These are phyloP conservation scores for Blastobotrys muscicola DNA, from an alignment of 805 yeast species.

Conservation along the genomic window DNA sequence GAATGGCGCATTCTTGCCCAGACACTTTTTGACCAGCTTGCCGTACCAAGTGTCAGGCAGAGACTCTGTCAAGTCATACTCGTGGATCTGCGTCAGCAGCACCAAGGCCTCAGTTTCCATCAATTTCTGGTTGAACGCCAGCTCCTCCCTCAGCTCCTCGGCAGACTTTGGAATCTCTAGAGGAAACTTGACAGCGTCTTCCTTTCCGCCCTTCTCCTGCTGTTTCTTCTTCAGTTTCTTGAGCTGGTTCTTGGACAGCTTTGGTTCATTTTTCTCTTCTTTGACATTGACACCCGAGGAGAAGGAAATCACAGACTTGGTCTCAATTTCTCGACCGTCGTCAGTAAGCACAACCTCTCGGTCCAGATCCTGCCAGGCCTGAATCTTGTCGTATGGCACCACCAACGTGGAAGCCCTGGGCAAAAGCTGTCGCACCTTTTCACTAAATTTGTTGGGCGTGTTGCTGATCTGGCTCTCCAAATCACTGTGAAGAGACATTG, in stretches of 20 bases:
- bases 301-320: neutral
- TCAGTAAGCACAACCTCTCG: conserved; percentile 15
- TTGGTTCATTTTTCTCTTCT: neutral
- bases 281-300: neutral
- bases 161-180: conserved; percentile 17
- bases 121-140: conserved; percentile 28
- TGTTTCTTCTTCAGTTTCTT: conserved; percentile 22
- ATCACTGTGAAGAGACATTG: too few species aligned
- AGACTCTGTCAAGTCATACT: conserved; percentile 32
- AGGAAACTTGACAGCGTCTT: conserved; percentile 7
- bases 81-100: conserved; percentile 29
- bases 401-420: neutral
- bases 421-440: too few species aligned
- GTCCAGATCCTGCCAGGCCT: conserved; percentile 28
- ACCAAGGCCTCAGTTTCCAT: conserved; percentile 35
- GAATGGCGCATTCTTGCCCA: conserved; percentile 28
- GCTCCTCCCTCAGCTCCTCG: conserved; percentile 21
- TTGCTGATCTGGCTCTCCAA: too few species aligned
- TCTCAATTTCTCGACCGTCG: conserved; percentile 1
- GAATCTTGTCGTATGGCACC: conserved; percentile 20
- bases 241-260: conserved; percentile 25
- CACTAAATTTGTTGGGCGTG: too few species aligned
- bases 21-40: conserved; percentile 15
- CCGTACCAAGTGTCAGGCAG: conserved; percentile 24
- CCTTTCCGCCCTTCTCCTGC: conserved; percentile 18